Base-by-base conservation (phyloP, 2,329 filamentous ascomycete species). In the Pseudophaeomoniella oleicola region DNA sequence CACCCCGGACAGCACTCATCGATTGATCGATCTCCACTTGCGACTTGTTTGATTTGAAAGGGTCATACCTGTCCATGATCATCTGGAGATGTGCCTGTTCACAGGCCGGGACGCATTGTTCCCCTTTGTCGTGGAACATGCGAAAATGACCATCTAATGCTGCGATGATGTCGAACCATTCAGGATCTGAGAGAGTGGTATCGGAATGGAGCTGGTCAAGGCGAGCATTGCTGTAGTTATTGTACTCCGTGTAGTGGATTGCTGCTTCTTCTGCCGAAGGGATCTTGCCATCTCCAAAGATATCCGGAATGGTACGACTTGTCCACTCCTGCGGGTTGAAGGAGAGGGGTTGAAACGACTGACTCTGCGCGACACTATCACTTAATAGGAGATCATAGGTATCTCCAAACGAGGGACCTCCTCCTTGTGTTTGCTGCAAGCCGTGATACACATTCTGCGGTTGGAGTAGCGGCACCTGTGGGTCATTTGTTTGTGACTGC, bases 121-220 rank as follows among this genome's bases (percentile, higher is more conserved):
- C 13, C 18, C 32, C 11, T 19, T 34, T 27, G 6, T n/a, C 22
- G 41, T 62, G 59, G n/a, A 56, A 27, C 19, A 60, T 44, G 15
- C 60, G 53, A 35, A 58, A 62, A 44, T 62, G 59, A 36, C 56
- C 59, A 42, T 62, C 59, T n/a, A 62, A 49, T 10, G 59, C 58
- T 16, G 59, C 59, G n/a, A 62, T 56, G 4, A 62, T 34, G 1
- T 58, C 58, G 29, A 56, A 56, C 57, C 58, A 62, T 35, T 62
- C 57, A 3, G 54, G 52, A 30, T 59, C 55, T 36, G 57, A 52
- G 4, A 62, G 49, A 9, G 22, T 27, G n/a, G 9, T 27, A 6
- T 27, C 22, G 6, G 22, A 6, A n/a, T 27, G 22, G n/a, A 27
- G 22, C n/a, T 27, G 9, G n/a, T 27, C 22, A n/a, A 27, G 22